Percentiles rank a stretch among this genome's conserved stretches.
phyloP scores from a whole-genome alignment of 2,329 filamentous ascomycete genomes.

The Fusarium succisae region DNA sequence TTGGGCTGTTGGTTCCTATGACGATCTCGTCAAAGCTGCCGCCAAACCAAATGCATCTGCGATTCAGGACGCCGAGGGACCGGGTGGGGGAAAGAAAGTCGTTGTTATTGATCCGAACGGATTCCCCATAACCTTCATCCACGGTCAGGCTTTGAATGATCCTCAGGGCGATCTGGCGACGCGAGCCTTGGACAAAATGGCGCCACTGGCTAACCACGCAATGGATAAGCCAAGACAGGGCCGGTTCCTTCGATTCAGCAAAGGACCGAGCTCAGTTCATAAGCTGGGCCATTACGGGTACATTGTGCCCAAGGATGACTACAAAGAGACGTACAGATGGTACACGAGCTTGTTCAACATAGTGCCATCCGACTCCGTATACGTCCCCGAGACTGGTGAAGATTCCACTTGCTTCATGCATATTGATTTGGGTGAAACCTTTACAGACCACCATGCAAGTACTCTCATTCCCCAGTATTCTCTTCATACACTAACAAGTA shows the following conservation, averaged over 20 bases:
- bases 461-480: background rate
- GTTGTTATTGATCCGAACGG: background rate
- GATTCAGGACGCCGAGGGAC: background rate
- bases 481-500: background rate
- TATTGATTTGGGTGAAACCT: background rate
- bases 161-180: background rate
- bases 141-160: background rate
- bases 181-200: too few relatives aligned
- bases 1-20: background rate
- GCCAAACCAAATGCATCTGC: background rate
- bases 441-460: background rate
- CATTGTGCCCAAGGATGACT: background rate
- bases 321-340: background rate
- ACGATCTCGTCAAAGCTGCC: background rate
- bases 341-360: background rate
- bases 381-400: background rate
- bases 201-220: background rate
- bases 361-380: background rate
- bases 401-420: background rate
- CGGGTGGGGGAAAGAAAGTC: background rate
- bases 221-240: background rate
- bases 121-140: background rate
- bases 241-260: background rate
- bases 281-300: background rate
- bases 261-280: background rate